Conservation (phyloP, 176 grass and related monocot species). For the Musa beccarii region DNA sequence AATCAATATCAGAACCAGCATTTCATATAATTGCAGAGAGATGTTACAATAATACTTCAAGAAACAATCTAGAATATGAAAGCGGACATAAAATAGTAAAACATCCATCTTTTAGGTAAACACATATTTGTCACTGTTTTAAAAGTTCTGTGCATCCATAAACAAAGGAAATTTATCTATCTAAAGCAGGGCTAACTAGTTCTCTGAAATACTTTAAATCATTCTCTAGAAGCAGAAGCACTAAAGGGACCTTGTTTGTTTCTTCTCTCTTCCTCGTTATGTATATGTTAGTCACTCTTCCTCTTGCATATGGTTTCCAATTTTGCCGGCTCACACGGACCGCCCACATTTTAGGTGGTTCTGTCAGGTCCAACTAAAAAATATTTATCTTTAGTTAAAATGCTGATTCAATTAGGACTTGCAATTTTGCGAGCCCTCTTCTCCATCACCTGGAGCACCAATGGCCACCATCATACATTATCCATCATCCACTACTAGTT, state of each 20-base stretch:
- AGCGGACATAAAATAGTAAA: background rate
- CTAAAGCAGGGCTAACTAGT: background rate
- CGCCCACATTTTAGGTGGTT: no score
- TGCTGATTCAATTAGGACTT: no score
- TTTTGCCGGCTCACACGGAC: no score
- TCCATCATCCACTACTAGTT: no score
- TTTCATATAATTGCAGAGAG: background rate
- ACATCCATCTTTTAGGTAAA: background rate
- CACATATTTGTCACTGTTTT: background rate
- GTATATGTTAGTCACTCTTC: background rate
- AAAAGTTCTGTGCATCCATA: background rate
- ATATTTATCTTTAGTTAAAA: no score
- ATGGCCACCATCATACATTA: no score
- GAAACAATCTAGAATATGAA: background rate
- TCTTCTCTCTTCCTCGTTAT: background rate
- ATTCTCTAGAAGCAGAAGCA: background rate
- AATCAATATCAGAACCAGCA: background rate
- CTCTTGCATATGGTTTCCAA: no score
- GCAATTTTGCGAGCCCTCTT: no score
- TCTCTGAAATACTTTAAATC: background rate
- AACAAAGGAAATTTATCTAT: background rate
- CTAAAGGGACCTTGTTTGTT: background rate
- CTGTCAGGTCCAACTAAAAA: no score
- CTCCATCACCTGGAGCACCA: no score
- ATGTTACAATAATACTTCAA: background rate